Base-by-base conservation (phyloP, 2,329 filamentous ascomycete species). In the Rugonectria rugulosa region DNA sequence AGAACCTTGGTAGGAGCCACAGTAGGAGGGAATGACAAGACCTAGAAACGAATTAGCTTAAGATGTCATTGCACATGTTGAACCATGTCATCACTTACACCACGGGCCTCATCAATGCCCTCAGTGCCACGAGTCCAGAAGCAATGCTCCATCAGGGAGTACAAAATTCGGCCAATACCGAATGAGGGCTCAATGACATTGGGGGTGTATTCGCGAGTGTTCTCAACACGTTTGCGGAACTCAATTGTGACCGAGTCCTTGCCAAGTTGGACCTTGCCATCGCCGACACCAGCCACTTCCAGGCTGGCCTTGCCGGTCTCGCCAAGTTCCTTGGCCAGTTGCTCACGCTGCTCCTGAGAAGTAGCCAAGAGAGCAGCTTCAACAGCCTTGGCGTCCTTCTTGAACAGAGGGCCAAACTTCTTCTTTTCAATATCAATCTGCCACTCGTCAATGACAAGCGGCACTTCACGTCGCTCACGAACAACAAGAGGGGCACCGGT, bases 141-240 rank as follows among this genome's bases (percentile, higher is more conserved):
- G 73, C 85, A 88, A 77, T 99, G 95, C 79, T 99, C 95, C 71
- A 96, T 90, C 68, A 99, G 79, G 57, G 90, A 88, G 80, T 97
- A 98, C 55, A 98, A 80, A 60, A 98, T 97, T 67, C 94, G 87
- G 57, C 94, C 95, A 70, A 98, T 96, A 81, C 94, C 94, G 69
- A 98, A 99, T 1, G 94, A 98, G 2, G 94, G 95, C 79, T 99
- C 95, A 66, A 98, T 96, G 42, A 96, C 92, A 71, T 97, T 97
- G 57, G 94, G 94, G 1, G 89, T 96, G 79, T 91, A 99, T 73
- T 97, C 93, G 68, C 95, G 86, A 55, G 88, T 86, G 72, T 96
- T 89, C 75, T 97, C 91, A 4, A 87, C 84, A 60, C 92, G 83
- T 65, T 89, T 96, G 66, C 88, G 86, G 78, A 90, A 92, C 78